Percentiles rank a stretch among this genome's conserved stretches.
Evolutionary conservation across 2,329 filamentous ascomycete genomes (phyloP).

Genomic region (Colletotrichum sp.): DNA sequence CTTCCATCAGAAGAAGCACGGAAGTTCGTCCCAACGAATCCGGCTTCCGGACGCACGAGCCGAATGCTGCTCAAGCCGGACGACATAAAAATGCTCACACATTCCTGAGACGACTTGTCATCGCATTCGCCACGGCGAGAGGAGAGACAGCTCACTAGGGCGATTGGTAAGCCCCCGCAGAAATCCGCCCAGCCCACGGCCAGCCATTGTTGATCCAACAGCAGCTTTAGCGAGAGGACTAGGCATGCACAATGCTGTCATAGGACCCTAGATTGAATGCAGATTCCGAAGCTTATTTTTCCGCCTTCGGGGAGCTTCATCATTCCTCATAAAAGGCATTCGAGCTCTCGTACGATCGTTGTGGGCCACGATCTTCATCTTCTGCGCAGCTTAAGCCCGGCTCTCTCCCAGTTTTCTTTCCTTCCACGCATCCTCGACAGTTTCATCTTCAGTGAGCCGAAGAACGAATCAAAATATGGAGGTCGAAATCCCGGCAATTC

Average conservation of each 20-base stretch:
- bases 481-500: constrained; percentile 26
- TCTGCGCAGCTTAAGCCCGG: background rate
- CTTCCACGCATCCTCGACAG: background rate
- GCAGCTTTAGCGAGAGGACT: background rate
- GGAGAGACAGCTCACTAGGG: background rate
- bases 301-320: background rate
- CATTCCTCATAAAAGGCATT: background rate
- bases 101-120: constrained; percentile 9
- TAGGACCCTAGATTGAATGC: background rate
- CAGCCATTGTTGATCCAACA: background rate
- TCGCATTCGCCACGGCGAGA: constrained; percentile 2
- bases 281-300: background rate
- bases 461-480: background rate
- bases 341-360: background rate
- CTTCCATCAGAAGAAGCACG: background rate
- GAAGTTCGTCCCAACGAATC: background rate
- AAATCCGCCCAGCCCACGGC: background rate
- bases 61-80: background rate
- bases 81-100: background rate
- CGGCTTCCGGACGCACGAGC: background rate
- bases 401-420: background rate
- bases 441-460: background rate
- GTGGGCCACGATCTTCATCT: background rate
- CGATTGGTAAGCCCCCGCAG: constrained; percentile 15
- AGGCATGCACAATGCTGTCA: constrained; percentile 20